These are phyloP conservation scores for Avena sativa DNA, from an alignment of 176 grass and related monocot species.

Conservation along the genomic window DNA sequence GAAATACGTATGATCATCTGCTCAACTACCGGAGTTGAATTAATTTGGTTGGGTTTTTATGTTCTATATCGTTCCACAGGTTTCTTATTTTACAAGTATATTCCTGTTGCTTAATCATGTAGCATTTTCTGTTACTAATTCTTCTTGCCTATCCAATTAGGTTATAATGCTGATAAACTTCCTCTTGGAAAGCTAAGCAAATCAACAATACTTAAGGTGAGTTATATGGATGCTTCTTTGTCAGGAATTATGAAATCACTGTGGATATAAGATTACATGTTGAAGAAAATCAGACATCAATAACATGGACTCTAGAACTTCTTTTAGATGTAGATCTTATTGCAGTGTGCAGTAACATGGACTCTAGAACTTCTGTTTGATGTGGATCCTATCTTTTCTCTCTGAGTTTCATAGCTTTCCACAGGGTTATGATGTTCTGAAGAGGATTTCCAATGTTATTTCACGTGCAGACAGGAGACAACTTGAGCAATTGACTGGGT, in stretches of 20 bases:
- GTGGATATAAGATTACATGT: constrained; percentile 12
- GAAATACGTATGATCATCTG: constrained; percentile 9
- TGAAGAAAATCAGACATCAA: constrained; percentile 14
- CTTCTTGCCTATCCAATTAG: constrained; percentile 51
- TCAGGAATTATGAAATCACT: constrained; percentile 15
- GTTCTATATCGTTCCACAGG: constrained; percentile 8
- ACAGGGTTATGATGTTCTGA: constrained; percentile 92
- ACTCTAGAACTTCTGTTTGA: neutral
- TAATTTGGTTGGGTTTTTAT: neutral
- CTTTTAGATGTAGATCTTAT: neutral
- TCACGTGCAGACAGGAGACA: constrained; percentile 59
- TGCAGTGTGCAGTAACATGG: constrained; percentile 5
- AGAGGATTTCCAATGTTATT: constrained; percentile 88
- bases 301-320: constrained; percentile 22
- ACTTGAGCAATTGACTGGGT: constrained; percentile 82
- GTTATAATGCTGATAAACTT: constrained; percentile 96
- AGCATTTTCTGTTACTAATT: constrained; percentile 49
- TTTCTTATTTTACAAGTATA: constrained; percentile 24
- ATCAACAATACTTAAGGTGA: constrained; percentile 93
- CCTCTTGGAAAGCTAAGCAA: constrained; percentile 97
- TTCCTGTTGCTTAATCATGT: constrained; percentile 26
- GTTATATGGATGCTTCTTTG: constrained; percentile 35
- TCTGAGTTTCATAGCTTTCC: constrained; percentile 38
- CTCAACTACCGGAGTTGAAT: constrained; percentile 11
- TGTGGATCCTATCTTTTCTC: constrained; percentile 27